These are phyloP conservation scores for Trametes pubescens DNA, from an alignment of 1,284 basidiomycete species.

Conservation along the genomic window DNA sequence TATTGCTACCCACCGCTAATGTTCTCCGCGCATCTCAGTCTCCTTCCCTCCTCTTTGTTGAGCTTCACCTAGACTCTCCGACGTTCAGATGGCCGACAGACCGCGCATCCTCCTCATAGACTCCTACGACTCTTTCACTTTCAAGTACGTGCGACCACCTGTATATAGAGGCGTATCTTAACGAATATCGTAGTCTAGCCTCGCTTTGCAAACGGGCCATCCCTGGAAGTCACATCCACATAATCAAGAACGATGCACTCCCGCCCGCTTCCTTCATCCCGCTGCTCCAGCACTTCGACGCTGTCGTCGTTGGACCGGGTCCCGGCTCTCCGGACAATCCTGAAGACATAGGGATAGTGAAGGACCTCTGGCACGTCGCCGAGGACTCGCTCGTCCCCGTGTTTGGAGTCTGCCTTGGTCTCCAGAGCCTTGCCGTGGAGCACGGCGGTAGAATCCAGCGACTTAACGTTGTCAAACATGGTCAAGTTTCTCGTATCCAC, in stretches of 20 bases:
- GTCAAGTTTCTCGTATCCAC: slow-evolving; percentile 75
- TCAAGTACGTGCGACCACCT: slow-evolving; percentile 66
- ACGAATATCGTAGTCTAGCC: slow-evolving; percentile 57
- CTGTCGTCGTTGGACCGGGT: slow-evolving; percentile 79
- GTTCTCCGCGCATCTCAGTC: background rate
- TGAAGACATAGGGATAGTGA: slow-evolving; percentile 72
- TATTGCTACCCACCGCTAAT: slow-evolving; percentile 1
- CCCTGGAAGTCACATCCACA: slow-evolving; percentile 65
- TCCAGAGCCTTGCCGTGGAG: slow-evolving; percentile 88
- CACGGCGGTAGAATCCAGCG: slow-evolving; percentile 71
- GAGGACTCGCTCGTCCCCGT: slow-evolving; percentile 68
- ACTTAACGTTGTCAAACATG: slow-evolving; percentile 77
- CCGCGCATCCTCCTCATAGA: slow-evolving; percentile 72
- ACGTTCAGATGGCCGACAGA: slow-evolving; percentile 19
- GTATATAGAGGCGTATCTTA: slow-evolving; percentile 12
- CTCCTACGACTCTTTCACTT: slow-evolving; percentile 87
- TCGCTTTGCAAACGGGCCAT: slow-evolving; percentile 67
- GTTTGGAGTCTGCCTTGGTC: slow-evolving; percentile 91
- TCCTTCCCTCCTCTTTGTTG: background rate
- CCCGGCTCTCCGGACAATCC: slow-evolving; percentile 78
- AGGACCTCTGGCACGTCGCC: slow-evolving; percentile 69
- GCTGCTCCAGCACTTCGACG: slow-evolving; percentile 67
- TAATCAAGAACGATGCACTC: slow-evolving; percentile 76
- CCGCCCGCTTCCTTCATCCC: slow-evolving; percentile 57
- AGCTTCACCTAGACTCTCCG: background rate